These are phyloP conservation scores for Fusarium graminum DNA, from an alignment of 2,329 filamentous ascomycete species.

Conservation along the genomic window DNA sequence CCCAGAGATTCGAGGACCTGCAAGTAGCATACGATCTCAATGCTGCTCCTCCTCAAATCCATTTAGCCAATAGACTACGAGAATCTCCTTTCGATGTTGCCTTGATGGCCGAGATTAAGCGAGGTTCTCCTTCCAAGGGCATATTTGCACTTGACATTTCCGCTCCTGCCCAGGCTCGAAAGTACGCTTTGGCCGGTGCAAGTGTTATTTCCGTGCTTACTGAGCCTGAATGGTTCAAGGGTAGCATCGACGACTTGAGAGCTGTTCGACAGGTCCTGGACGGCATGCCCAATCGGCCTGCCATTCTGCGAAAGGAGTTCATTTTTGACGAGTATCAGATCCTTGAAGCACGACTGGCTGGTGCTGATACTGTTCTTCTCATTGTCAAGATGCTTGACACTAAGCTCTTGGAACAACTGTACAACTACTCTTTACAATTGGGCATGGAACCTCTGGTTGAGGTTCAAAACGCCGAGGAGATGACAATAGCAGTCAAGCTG, in stretches of 20 bases:
- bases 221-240: conserved; percentile 99
- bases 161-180: conserved; percentile 88
- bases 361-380: conserved; percentile 92
- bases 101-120: conserved; percentile 97
- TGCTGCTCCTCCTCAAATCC: conserved; percentile 84
- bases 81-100: conserved; percentile 90
- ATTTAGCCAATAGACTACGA: conserved; percentile 82
- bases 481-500: conserved; percentile 86
- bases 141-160: conserved; percentile 89
- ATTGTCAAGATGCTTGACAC: conserved; percentile 98
- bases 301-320: conserved; percentile 94
- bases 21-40: conserved; percentile 89
- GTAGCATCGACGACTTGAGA: conserved; percentile 92
- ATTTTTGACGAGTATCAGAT: conserved; percentile 99
- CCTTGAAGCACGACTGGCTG: conserved; percentile 89
- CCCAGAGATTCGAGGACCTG: conserved; percentile 83
- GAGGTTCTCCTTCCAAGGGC: conserved; percentile 95
- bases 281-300: conserved; percentile 91
- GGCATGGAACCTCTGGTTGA: conserved; percentile 99
- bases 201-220: conserved; percentile 99
- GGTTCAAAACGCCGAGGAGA: conserved; percentile 94
- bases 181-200: conserved; percentile 92
- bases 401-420: conserved; percentile 79
- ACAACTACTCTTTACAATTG: conserved; percentile 87
- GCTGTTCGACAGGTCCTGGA: conserved; percentile 89